Conservation (phyloP, 495 filamentous ascomycete genomes). For the Eremomyces bilateralis region DNA sequence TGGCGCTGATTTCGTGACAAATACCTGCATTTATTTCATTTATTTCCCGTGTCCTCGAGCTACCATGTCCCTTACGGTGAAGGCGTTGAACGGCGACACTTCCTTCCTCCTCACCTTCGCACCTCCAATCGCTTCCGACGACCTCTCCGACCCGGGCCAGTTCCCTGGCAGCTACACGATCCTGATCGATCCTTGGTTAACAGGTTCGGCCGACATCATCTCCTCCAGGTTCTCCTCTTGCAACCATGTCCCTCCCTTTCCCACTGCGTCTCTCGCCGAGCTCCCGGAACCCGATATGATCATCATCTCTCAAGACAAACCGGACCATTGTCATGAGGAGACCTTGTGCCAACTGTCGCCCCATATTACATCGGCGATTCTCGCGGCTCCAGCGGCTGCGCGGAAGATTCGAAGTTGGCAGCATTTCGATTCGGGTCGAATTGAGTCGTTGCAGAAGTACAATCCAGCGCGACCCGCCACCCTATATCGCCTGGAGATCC, state of each 20-base stretch:
- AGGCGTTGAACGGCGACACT: conserved; percentile 46
- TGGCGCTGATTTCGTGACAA: background rate
- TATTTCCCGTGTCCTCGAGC: too few relatives aligned
- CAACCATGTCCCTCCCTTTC: conserved; percentile 24
- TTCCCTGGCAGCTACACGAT: conserved; percentile 35
- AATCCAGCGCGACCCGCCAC: conserved; percentile 2
- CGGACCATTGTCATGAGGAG: conserved; percentile 46
- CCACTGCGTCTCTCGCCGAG: conserved; percentile 33
- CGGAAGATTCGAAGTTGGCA: conserved; percentile 39
- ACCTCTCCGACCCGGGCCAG: conserved; percentile 14
- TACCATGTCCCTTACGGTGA: conserved; percentile 41
- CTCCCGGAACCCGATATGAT: conserved; percentile 41
- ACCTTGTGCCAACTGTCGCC: conserved; percentile 39
- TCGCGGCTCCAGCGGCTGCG: conserved; percentile 41
- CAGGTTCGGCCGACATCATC: conserved; percentile 35
- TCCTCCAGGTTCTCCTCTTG: conserved; percentile 39
- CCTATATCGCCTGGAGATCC: conserved; percentile 26
- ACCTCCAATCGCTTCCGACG: conserved; percentile 18
- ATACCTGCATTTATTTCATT: background rate
- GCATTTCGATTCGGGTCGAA: conserved; percentile 33
- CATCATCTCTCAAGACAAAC: conserved; percentile 46
- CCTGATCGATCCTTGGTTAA: conserved; percentile 52
- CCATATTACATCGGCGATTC: conserved; percentile 30
- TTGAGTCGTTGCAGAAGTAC: conserved; percentile 31
- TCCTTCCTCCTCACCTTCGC: conserved; percentile 46